Evolutionary conservation across 345 rosid species (phyloP).

Genomic region (Murraya koenigii): DNA sequence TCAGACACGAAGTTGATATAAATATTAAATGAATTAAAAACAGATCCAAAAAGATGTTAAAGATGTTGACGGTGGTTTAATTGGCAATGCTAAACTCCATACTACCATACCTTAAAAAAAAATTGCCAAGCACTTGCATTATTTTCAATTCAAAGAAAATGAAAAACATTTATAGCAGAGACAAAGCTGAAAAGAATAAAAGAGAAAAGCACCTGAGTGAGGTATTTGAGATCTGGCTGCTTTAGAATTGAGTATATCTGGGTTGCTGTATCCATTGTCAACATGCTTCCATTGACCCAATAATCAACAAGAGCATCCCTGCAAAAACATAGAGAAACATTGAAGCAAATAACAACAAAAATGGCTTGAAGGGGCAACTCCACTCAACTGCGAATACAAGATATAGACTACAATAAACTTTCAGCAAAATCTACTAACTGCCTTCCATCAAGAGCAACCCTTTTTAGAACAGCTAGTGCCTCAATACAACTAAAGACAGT

Average conservation of each 20-base stretch:
- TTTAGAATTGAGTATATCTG: constrained; percentile 73
- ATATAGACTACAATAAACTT: background rate
- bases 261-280: constrained; percentile 75
- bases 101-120: background rate
- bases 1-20: constrained; percentile 2
- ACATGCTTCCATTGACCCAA: constrained; percentile 75
- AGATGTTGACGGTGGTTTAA: background rate
- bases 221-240: constrained; percentile 62
- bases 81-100: background rate
- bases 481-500: background rate
- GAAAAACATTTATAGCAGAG: background rate
- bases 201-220: constrained; percentile 55
- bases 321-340: constrained; percentile 19
- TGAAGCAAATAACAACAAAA: background rate
- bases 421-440: background rate
- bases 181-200: background rate
- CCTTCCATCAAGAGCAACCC: background rate
- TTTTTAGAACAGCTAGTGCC: background rate
- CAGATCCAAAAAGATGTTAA: background rate
- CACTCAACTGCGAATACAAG: background rate
- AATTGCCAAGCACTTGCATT: background rate
- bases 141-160: background rate
- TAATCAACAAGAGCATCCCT: constrained; percentile 85
- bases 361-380: background rate
- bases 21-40: background rate